A percentile compares a stretch with the other conserved stretches of the same genome.
Evolutionary conservation across 345 rosid genomes (phyloP).

Genomic region (Mangifera indica): DNA sequence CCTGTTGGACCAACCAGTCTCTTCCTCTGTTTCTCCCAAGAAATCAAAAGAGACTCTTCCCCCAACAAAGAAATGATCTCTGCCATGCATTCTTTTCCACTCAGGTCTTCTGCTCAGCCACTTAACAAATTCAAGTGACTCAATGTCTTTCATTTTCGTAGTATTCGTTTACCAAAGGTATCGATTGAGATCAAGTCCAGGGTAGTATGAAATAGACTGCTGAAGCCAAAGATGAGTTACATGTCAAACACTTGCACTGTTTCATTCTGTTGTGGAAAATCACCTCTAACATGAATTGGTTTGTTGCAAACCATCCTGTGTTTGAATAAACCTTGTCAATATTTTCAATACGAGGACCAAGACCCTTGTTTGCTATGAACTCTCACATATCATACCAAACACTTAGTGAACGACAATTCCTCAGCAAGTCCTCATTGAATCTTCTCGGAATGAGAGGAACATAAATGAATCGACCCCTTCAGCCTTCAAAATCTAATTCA

Average conservation of each 20-base stretch:
- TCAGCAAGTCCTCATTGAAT: constrained; percentile 67
- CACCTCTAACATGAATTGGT: constrained; percentile 74
- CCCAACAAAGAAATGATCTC: constrained; percentile 86
- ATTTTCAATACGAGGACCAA: constrained; percentile 51
- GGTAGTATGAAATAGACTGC: constrained; percentile 76
- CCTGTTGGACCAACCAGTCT: constrained; percentile 71
- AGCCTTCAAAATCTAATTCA: constrained; percentile 32
- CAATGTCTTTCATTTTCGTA: constrained; percentile 48
- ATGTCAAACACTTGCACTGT: constrained; percentile 67
- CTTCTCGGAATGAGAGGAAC: constrained; percentile 53
- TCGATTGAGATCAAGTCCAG: constrained; percentile 70
- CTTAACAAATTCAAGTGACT: constrained; percentile 45
- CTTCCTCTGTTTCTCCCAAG: constrained; percentile 50
- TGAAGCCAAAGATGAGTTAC: constrained; percentile 62
- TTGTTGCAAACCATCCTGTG: constrained; percentile 68
- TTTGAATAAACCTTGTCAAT: constrained; percentile 34
- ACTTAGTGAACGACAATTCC: constrained; percentile 54
- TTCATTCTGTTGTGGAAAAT: constrained; percentile 82
- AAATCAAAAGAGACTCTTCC: constrained; percentile 88
- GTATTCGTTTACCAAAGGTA: constrained; percentile 58
- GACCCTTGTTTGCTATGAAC: constrained; percentile 47
- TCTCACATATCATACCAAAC: constrained; percentile 67
- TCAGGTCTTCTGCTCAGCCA: constrained; percentile 64
- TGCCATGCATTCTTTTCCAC: constrained; percentile 64
- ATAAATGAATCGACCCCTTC: constrained; percentile 53